Conservation (phyloP, 257 asterid species). For the Ligustrum vulgare region DNA sequence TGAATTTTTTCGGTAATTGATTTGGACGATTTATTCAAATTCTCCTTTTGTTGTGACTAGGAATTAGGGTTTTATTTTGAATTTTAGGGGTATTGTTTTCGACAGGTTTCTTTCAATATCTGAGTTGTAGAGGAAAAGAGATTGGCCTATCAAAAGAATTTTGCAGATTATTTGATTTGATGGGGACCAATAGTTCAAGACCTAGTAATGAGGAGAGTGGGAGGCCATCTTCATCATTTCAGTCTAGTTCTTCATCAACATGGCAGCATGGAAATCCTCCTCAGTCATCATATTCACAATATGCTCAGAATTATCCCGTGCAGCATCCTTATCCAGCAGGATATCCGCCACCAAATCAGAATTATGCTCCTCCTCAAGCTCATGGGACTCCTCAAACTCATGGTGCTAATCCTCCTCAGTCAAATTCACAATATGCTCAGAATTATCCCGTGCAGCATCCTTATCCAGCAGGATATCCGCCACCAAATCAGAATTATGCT, state of each 20-base stretch:
- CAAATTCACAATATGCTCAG: slow-evolving; percentile 52
- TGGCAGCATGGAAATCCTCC: slow-evolving; percentile 42
- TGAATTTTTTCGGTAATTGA: neutral
- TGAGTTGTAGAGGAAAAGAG: slow-evolving; percentile 2
- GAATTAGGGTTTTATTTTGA: slow-evolving; percentile 7
- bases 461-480: slow-evolving; percentile 39
- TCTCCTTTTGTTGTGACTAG: neutral
- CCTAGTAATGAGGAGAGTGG: slow-evolving; percentile 37
- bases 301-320: slow-evolving; percentile 47
- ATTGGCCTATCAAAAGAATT: slow-evolving; percentile 18
- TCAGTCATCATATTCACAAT: slow-evolving; percentile 48
- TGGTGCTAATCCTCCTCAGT: slow-evolving; percentile 32
- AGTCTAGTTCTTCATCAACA: slow-evolving; percentile 44
- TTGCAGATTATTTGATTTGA: slow-evolving; percentile 39
- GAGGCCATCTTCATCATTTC: slow-evolving; percentile 54
- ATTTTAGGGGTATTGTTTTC: slow-evolving; percentile 28
- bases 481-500: slow-evolving; percentile 35
- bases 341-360: slow-evolving; percentile 40
- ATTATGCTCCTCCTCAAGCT: slow-evolving; percentile 40
- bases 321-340: slow-evolving; percentile 40
- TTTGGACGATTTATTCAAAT: neutral
- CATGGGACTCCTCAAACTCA: slow-evolving; percentile 35
- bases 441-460: slow-evolving; percentile 44
- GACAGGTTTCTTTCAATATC: slow-evolving; percentile 31
- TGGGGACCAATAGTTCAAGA: slow-evolving; percentile 86